Base-by-base conservation (phyloP, 306 rosid genomes). In the Herpetospermum pedunculosum region DNA sequence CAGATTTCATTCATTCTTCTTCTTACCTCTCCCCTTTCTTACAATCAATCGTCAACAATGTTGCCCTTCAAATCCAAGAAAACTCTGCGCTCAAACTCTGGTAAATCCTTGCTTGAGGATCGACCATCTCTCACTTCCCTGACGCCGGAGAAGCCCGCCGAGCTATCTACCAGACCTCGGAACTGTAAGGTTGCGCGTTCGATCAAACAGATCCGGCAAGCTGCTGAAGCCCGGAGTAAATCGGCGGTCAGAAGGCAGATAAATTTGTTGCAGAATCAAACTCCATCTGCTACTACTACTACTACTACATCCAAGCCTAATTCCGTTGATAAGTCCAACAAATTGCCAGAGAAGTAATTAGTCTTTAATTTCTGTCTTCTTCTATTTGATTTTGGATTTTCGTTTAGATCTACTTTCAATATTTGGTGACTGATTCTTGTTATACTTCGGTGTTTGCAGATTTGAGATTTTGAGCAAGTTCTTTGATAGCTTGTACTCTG, bases 281-380 rank as follows among this genome's bases (percentile, higher is more conserved):
- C 0, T 21, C 26, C 70, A 0, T 77, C 80, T n/a, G n/a, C n/a
- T n/a, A n/a, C n/a, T 3, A 9, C 57, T 7, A 78, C 80, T n/a
- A n/a, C n/a, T 3, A 9, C 57, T 7, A 78, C 80, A 75, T 52
- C 79, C 18, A 81, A 79, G 74, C 47, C 43, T 5, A n/a, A n/a
- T n/a, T 13, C 48, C 0, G 29, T 58, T 7, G 71, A 52, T 23
- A 75, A 41, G 4, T 34, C 77, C 2, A 4, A 10, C 8, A 86
- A 80, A 78, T 68, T 94, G 2, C 88, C 94, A 13, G 82, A 84
- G 14, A 94, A 78, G 94, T 91, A 53, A n/a, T n/a, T n/a, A 80
- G 18, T 26, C 4, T 3, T 78, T n/a, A n/a, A n/a, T 49, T 47
- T 28, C 4, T 12, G 12, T 23, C 57, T 41, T 57, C 30, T 18